A percentile compares a stretch with the other conserved stretches of the same genome.
Evolutionary conservation across 2,329 filamentous ascomycete species (phyloP).

Genomic region (Aspergillus pseudonomiae): DNA sequence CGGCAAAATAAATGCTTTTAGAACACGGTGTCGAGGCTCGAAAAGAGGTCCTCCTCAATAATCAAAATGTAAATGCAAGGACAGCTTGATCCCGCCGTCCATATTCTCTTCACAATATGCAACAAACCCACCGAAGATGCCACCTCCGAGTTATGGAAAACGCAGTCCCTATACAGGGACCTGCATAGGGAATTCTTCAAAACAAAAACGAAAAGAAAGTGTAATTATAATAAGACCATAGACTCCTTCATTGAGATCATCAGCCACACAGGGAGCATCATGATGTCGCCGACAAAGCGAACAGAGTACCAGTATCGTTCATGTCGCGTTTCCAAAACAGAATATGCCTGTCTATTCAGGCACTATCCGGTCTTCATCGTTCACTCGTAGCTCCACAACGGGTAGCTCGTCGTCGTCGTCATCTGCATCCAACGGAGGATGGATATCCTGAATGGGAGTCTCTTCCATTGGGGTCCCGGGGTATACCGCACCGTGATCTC

Average conservation of each 20-base stretch:
- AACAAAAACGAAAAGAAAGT: slow-evolving; percentile 5
- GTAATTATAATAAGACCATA: slow-evolving; percentile 8
- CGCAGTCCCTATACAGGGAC: not conserved
- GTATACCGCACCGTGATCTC: slow-evolving; percentile 18
- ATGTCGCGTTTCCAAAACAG: slow-evolving; percentile 5
- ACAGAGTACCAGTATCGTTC: slow-evolving; percentile 3
- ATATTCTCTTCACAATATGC: slow-evolving; percentile 8
- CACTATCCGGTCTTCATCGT: slow-evolving; percentile 36
- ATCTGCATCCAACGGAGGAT: slow-evolving; percentile 32
- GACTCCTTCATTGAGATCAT: slow-evolving; percentile 16
- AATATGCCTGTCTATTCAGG: slow-evolving; percentile 15
- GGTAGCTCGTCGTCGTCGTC: slow-evolving; percentile 41
- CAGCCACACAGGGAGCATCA: slow-evolving; percentile 7
- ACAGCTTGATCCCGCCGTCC: slow-evolving; percentile 5
- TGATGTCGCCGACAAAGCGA: slow-evolving; percentile 1
- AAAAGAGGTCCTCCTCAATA: not conserved
- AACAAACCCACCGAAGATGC: slow-evolving; percentile 7
- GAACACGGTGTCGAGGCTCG: not conserved
- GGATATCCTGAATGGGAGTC: slow-evolving; percentile 35
- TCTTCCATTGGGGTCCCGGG: slow-evolving; percentile 32
- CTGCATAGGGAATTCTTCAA: not conserved
- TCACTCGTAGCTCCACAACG: slow-evolving; percentile 45
- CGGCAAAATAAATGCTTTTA: slow-evolving; percentile 2
- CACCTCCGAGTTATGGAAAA: not conserved
- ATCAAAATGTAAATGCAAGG: slow-evolving; percentile 11